Conservation (phyloP, 2,329 filamentous ascomycete genomes). For the Pseudogymnoascus sp. region DNA sequence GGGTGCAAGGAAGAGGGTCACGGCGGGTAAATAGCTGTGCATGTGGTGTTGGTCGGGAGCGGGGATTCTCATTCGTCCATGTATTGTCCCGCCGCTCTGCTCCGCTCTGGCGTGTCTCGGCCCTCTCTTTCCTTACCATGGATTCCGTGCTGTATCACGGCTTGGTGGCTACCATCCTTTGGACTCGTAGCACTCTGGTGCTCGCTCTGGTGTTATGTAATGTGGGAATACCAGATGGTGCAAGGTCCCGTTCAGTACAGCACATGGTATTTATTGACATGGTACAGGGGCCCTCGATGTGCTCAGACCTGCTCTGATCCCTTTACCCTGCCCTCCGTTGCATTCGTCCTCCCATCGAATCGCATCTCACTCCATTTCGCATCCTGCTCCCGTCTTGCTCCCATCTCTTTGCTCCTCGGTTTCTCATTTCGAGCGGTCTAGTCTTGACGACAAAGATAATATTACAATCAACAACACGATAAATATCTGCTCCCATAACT, state of each 20-base stretch:
- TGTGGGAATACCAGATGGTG: background rate
- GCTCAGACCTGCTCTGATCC: background rate
- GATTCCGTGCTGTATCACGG: background rate
- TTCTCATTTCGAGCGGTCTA: background rate
- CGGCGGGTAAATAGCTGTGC: background rate
- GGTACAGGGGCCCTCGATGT: background rate
- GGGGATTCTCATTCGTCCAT: background rate
- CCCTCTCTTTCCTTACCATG: background rate
- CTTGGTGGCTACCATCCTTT: background rate
- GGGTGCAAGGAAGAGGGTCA: background rate
- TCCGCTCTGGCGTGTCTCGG: background rate
- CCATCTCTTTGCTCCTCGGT: background rate
- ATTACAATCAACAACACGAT: background rate
- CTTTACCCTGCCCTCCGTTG: background rate
- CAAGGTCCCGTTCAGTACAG: background rate
- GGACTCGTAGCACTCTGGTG: background rate
- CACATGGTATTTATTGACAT: background rate
- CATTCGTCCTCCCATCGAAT: background rate
- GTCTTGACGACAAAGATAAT: background rate
- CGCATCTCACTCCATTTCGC: background rate
- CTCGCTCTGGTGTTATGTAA: background rate
- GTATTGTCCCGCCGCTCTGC: background rate
- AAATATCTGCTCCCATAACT: background rate
- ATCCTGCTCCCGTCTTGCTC: background rate
- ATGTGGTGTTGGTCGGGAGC: background rate